These are phyloP conservation scores for Alternaria dauci DNA, from an alignment of 2,329 filamentous ascomycete genomes.

Conservation along the genomic window DNA sequence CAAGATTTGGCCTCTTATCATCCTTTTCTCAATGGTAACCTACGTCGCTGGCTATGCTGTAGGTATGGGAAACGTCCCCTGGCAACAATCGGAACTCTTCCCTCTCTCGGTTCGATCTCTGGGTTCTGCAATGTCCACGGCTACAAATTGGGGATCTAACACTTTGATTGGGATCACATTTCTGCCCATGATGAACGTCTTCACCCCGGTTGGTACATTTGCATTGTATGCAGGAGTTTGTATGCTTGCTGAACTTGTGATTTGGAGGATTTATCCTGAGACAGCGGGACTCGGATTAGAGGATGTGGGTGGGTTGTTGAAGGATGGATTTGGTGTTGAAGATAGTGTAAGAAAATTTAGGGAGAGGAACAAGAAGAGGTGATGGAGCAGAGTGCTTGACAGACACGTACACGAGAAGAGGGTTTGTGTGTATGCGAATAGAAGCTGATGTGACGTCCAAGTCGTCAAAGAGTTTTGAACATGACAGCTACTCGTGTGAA, in stretches of 20 bases:
- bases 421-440: background rate
- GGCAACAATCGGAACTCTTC: constrained; percentile 95
- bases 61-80: constrained; percentile 90
- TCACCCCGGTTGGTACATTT: constrained; percentile 82
- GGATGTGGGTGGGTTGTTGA: constrained; percentile 76
- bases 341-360: constrained; percentile 40
- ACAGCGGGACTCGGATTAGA: constrained; percentile 83
- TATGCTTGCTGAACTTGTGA: constrained; percentile 68
- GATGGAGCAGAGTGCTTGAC: background rate
- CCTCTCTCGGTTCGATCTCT: constrained; percentile 76
- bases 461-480: background rate
- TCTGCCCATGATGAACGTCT: constrained; percentile 80
- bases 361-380: constrained; percentile 15
- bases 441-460: background rate
- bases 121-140: constrained; percentile 76
- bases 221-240: constrained; percentile 79
- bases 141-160: constrained; percentile 88
- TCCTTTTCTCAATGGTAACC: constrained; percentile 78
- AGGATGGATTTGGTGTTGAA: constrained; percentile 73
- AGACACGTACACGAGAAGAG: background rate
- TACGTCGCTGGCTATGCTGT: constrained; percentile 89
- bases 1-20: constrained; percentile 53
- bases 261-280: constrained; percentile 85
- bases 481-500: background rate
- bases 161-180: constrained; percentile 88